Evolutionary conservation across 1,284 basidiomycete genomes (phyloP), one percentile per base, ranked within the genome.

Genomic region (Agaricales sp.): DNA sequence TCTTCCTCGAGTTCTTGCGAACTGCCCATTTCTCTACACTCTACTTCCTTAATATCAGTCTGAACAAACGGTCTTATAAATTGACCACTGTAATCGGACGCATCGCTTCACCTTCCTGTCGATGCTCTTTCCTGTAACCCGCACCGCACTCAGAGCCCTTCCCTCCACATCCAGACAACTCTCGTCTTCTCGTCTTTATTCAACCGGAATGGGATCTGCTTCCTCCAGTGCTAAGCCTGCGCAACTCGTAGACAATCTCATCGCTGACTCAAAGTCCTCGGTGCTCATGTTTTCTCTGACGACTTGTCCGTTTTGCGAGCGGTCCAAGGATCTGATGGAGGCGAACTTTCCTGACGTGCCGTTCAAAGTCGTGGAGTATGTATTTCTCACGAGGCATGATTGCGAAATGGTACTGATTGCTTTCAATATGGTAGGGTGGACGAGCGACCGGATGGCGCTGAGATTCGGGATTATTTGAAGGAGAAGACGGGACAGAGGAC

Each of bases 201-300:
- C 30, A 35, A 35, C 30, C 30, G 30, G 11, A 8, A n/a, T n/a
- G 8, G 30, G 11, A 35, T 35, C 11, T 35, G n/a, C 30, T n/a
- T 35, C 30, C 30, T 35, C 30, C 30, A 35, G 11, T 11, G 30
- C 30, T n/a, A 8, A 35, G n/a, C 11, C 30, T 35, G 8, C 30
- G 8, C 30, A 35, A n/a, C 30, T 35, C 11, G 30, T 35, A n/a
- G 30, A 35, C 30, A n/a, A n/a, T n/a, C 30, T 35, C 77, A 57
- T 53, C 46, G 62, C 69, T 24, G 75, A 80, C 52, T 51, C 64
- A 3, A 58, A 65, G 16, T 66, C 75, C 69, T 73, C 69, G 58
- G 69, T 82, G 52, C 66, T 68, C 38, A 69, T 82, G 53, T 82
- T 82, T 63, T 78, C 77, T 51, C 80, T 80, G 65, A 63, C 69